phyloP scores from a whole-genome alignment of 371 early-diverging fungal species.

The Catenaria anguillulae region DNA sequence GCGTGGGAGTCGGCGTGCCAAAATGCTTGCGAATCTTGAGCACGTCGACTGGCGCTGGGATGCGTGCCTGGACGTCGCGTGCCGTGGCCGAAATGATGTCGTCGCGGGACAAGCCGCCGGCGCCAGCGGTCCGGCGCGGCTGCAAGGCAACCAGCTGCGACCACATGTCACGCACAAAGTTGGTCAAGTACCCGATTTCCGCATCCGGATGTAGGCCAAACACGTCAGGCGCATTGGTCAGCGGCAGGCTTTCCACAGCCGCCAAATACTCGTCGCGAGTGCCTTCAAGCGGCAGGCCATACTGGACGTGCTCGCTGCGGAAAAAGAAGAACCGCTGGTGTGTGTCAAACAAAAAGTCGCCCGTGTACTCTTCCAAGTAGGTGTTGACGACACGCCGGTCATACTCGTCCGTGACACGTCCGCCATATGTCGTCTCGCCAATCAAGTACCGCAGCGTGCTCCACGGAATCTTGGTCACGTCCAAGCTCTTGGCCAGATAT shows the following conservation, averaged over 20 bases:
- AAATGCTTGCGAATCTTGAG: constrained; percentile 28
- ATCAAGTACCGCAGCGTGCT: constrained; percentile 39
- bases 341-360: constrained; percentile 41
- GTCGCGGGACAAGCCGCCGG: constrained; percentile 25
- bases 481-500: constrained; percentile 31
- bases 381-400: constrained; percentile 40
- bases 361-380: constrained; percentile 42
- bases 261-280: constrained; percentile 29
- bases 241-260: constrained; percentile 34
- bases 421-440: constrained; percentile 46
- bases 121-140: constrained; percentile 19
- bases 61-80: constrained; percentile 30
- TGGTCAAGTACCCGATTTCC: constrained; percentile 40
- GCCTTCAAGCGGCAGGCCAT: constrained; percentile 26
- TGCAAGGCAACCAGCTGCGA: constrained; percentile 35
- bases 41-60: constrained; percentile 32
- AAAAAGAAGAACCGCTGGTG: constrained; percentile 42
- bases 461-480: constrained; percentile 33
- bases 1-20: constrained; percentile 30
- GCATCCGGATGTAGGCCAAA: constrained; percentile 46
- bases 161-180: constrained; percentile 41
- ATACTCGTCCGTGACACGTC: constrained; percentile 46
- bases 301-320: constrained; percentile 22
- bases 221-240: constrained; percentile 41
- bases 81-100: constrained; percentile 37